Base-by-base conservation (phyloP, 352 stramenopile species). In the Aphanomyces euteiches region DNA sequence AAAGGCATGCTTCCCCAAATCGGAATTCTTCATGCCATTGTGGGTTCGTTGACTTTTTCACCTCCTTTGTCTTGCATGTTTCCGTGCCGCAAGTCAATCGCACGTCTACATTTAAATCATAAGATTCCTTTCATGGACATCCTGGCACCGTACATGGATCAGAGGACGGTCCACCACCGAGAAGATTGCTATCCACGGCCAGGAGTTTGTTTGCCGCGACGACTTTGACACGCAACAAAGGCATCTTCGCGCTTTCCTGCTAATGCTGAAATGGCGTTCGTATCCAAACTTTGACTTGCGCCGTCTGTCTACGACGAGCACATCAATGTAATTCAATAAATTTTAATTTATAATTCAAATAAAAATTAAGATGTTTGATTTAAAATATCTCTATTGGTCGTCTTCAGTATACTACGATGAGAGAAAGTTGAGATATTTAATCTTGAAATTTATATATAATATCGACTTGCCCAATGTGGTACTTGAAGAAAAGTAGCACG, bases 1-100 rank as follows among this genome's bases (percentile, higher is more conserved):
- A 75, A 47, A 78, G 70, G 58, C 83, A 79, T 61, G 78, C 78
- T 41, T 83, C 75, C 38, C 82, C 79, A 40, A 92, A 88, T 12
- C 73, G 79, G 61, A 87, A 79, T 47, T 80, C 77, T 48, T 88
- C 74, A 19, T 77, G 66, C 84, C 82, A 92, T 53, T 75, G 57
- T 0, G 84, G 84, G 59, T 67, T 69, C 58, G 72, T 79, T 21
- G 84, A 88, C 69, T 82, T 76, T 57, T 64, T 48, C 63, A 80
- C 72, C 0, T 77, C 74, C 12, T 79, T 79, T 4, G 81, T 90
- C 38, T 81, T 77, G 48, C 83, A 45, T 45, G 83, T 74, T 28
- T 81, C 76, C 15, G 78, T 73, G 4, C 84, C 84, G 41, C 84
- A 90, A 36, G 79, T 74, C 10, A 83, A 77, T 58, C 85, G 78